phyloP scores from a whole-genome alignment of 176 grass and related monocot species.

The Otatea glauca region DNA sequence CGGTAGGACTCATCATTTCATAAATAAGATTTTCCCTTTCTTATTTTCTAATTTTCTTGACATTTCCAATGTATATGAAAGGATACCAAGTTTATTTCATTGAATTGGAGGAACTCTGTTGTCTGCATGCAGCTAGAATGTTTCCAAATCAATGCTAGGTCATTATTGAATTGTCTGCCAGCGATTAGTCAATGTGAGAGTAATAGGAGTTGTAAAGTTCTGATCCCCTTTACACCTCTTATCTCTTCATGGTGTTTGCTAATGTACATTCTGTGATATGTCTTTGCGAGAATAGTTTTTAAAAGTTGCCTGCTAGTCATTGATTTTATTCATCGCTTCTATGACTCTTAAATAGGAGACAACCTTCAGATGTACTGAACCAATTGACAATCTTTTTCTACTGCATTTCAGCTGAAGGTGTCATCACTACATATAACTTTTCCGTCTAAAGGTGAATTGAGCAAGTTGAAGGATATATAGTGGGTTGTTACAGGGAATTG shows the following conservation, averaged over 20 bases:
- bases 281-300: slow-evolving; percentile 11
- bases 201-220: slow-evolving; percentile 6
- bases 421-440: slow-evolving; percentile 96
- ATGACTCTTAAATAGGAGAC: slow-evolving; percentile 5
- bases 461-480: slow-evolving; percentile 65
- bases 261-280: slow-evolving; percentile 19
- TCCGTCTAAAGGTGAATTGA: slow-evolving; percentile 90
- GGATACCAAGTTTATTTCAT: not conserved
- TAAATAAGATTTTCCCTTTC: not conserved
- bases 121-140: slow-evolving; percentile 27
- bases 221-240: not conserved
- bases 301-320: not conserved
- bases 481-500: slow-evolving; percentile 76
- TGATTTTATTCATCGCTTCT: slow-evolving; percentile 6
- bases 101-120: slow-evolving; percentile 23
- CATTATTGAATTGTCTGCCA: not conserved
- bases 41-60: not conserved
- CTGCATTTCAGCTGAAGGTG: slow-evolving; percentile 67
- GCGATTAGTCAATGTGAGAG: not conserved
- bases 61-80: slow-evolving; percentile 12
- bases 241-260: slow-evolving; percentile 26
- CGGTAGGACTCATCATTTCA: not conserved
- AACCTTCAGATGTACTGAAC: slow-evolving; percentile 10
- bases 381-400: slow-evolving; percentile 33
- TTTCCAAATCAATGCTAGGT: slow-evolving; percentile 19